phyloP scores from a whole-genome alignment of 192 early-diverging fungal genomes.

The Rhizoclosmatium sp. region DNA sequence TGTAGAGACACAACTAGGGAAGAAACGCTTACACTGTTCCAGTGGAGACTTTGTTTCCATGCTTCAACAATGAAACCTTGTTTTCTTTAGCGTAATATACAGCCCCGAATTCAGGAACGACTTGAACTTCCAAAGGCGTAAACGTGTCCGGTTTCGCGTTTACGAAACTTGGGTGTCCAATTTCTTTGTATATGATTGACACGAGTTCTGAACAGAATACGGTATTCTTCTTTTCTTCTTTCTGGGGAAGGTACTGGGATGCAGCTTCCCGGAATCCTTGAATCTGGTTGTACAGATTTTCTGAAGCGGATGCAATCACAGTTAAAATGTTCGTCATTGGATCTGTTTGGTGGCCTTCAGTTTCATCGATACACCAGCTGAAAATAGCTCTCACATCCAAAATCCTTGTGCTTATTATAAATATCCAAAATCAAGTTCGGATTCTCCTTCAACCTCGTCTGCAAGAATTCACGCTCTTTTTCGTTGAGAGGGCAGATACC shows the following conservation, averaged over 20 bases:
- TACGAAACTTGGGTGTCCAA: slow-evolving; percentile 35
- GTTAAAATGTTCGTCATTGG: slow-evolving; percentile 36
- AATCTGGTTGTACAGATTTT: slow-evolving; percentile 25
- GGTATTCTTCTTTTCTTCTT: slow-evolving; percentile 39
- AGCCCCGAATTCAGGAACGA: slow-evolving; percentile 22
- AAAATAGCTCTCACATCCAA: slow-evolving; percentile 8
- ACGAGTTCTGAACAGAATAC: slow-evolving; percentile 46
- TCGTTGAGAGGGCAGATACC: slow-evolving; percentile 30
- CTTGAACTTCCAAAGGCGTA: slow-evolving; percentile 44
- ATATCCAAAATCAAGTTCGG: slow-evolving; percentile 29
- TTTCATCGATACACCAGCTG: no score
- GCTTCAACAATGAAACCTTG: slow-evolving; percentile 8
- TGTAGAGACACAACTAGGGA: no score
- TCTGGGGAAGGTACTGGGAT: slow-evolving; percentile 3
- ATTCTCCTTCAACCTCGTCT: slow-evolving; percentile 5
- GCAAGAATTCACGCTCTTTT: slow-evolving; percentile 11
- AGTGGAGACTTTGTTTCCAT: neutral
- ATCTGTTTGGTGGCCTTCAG: slow-evolving; percentile 3
- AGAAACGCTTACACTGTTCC: no score
- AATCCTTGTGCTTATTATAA: slow-evolving; percentile 39
- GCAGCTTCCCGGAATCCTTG: slow-evolving; percentile 13
- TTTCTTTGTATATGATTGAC: slow-evolving; percentile 35
- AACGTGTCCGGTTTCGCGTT: slow-evolving; percentile 39
- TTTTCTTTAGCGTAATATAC: slow-evolving; percentile 35
- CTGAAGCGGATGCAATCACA: slow-evolving; percentile 42